These are phyloP conservation scores for Rachicladosporium sp. DNA, from an alignment of 2,329 filamentous ascomycete species.

Conservation along the genomic window DNA sequence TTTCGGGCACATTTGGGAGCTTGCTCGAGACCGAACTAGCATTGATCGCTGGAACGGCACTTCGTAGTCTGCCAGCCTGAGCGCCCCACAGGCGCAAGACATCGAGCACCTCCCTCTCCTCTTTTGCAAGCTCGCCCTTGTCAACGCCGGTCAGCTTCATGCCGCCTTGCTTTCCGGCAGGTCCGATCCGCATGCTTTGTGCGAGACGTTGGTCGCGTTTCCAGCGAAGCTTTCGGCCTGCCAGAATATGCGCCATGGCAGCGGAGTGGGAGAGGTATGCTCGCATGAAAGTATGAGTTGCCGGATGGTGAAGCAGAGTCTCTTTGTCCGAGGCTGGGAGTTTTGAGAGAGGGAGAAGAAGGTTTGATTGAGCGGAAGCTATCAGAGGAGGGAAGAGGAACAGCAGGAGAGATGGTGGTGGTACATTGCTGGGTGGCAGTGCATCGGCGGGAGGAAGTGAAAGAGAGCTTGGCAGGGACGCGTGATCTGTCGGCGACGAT, in stretches of 20 bases:
- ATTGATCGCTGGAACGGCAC: slow-evolving; percentile 24
- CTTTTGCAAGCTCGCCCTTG: slow-evolving; percentile 66
- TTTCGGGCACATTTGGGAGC: slow-evolving; percentile 48
- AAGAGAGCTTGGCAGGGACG: slow-evolving; percentile 1
- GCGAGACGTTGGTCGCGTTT: slow-evolving; percentile 75
- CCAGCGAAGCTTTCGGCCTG: slow-evolving; percentile 78
- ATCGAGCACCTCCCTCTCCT: slow-evolving; percentile 75
- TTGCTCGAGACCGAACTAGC: slow-evolving; percentile 12
- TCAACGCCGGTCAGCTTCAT: slow-evolving; percentile 90
- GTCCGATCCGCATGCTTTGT: slow-evolving; percentile 76
- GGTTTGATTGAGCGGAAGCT: slow-evolving; percentile 47
- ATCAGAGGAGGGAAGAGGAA: slow-evolving; percentile 64
- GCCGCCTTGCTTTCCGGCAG: slow-evolving; percentile 58
- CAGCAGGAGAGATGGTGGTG: slow-evolving; percentile 73
- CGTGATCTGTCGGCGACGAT: neutral
- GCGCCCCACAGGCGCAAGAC: slow-evolving; percentile 63
- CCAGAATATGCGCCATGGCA: slow-evolving; percentile 68
- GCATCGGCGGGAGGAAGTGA: slow-evolving; percentile 1
- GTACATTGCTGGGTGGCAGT: slow-evolving; percentile 61
- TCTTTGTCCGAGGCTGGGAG: slow-evolving; percentile 42
- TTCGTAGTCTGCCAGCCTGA: slow-evolving; percentile 61
- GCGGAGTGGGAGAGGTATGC: slow-evolving; percentile 51
- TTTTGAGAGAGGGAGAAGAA: slow-evolving; percentile 52
- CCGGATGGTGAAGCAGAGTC: slow-evolving; percentile 47
- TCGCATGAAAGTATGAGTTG: slow-evolving; percentile 50